Percentiles rank a stretch among this genome's conserved stretches.
Evolutionary conservation across 805 yeast genomes (phyloP).

Genomic region (Candida morakotiae): DNA sequence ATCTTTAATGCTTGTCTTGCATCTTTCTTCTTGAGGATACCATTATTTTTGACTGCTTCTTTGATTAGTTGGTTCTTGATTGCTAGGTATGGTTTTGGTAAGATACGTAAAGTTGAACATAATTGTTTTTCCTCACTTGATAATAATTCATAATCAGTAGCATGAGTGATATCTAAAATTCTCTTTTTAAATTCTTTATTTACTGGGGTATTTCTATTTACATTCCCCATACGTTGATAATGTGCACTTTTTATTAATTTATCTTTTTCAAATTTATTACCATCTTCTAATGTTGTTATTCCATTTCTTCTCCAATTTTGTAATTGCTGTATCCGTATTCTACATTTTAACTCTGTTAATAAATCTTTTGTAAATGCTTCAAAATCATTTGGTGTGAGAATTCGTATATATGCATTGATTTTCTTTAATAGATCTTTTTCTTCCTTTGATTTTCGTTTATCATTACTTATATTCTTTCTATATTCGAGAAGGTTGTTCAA

Average conservation of each 20-base stretch:
- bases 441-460: slow-evolving; percentile 83
- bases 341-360: slow-evolving; percentile 69
- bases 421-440: slow-evolving; percentile 77
- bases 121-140: slow-evolving; percentile 85
- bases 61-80: slow-evolving; percentile 86
- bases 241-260: slow-evolving; percentile 64
- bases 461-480: slow-evolving; percentile 72
- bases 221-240: slow-evolving; percentile 50
- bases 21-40: slow-evolving; percentile 73
- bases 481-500: slow-evolving; percentile 80
- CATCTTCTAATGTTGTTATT: slow-evolving; percentile 76
- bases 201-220: slow-evolving; percentile 24
- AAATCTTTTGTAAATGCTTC: slow-evolving; percentile 70
- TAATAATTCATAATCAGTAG: slow-evolving; percentile 77
- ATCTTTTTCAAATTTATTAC: slow-evolving; percentile 84
- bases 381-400: slow-evolving; percentile 80
- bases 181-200: slow-evolving; percentile 40
- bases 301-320: slow-evolving; percentile 95
- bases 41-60: slow-evolving; percentile 82
- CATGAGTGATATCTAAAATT: slow-evolving; percentile 66
- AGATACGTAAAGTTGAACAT: slow-evolving; percentile 76
- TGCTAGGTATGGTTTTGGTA: slow-evolving; percentile 92
- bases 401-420: slow-evolving; percentile 74
- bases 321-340: slow-evolving; percentile 79
- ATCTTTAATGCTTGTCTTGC: slow-evolving; percentile 82